Evolutionary conservation across 192 early-diverging fungal genomes (phyloP), one percentile per base, ranked within the genome.

Genomic region (Physocladia obscura): DNA sequence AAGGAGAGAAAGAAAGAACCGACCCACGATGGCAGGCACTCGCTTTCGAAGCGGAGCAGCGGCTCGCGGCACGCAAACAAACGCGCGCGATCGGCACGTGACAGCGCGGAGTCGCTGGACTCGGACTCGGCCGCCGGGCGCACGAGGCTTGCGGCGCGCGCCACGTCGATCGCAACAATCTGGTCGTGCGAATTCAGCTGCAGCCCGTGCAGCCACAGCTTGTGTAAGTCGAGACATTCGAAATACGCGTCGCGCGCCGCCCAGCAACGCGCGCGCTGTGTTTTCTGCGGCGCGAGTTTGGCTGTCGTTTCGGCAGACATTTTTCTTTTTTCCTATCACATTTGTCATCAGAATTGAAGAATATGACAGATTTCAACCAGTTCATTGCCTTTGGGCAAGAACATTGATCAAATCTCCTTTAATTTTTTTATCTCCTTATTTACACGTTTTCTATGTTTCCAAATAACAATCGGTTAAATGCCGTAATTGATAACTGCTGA

Each of bases 221-320:
- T 77, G 57, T 85, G 74, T 19, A 54, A 55, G 70, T 93, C 88
- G 19, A 96, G 80, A 69, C 94, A 96, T 38, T 73, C 76, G 67
- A 90, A 92, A 73, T 90, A 94, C 49, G 75, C 83, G 75, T 96
- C 92, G 17, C 92, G 89, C 40, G 84, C 77, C 17, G 80, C 81
- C 86, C 93, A 94, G 81, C 94, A 96, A 21, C 73, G 64, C 50
- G 89, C 82, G 22, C 92, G 86, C 67, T 88, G 83, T 30, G 62
- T 49, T 38, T 89, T 79, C 40, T 44, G 40, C n/a, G 40, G 11
- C n/a, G 40, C 40, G 40, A 8, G 8, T 8, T 44, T 44, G 11
- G 40, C 40, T 44, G 40, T 44, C n/a, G n/a, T n/a, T 44, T n/a
- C 8, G 40, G 8, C 40, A 44, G 40, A 44, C 40, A 13, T 44